Conservation (phyloP, 192 early-diverging fungal species). For the Chytriomyces confervae region DNA sequence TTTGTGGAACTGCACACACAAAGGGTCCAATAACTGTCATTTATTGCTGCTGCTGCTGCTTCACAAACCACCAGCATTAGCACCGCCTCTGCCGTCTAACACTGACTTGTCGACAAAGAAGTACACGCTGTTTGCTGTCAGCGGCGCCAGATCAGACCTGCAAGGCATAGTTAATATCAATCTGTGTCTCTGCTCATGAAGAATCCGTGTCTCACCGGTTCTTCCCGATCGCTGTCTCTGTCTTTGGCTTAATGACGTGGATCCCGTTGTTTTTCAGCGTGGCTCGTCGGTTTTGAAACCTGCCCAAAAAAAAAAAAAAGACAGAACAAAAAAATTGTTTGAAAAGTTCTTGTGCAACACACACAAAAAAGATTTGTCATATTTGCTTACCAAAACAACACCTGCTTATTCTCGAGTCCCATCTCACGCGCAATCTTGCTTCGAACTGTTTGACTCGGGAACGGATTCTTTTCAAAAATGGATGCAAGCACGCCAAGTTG, state of each 20-base stretch:
- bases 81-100: background rate
- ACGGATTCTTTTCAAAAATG: conserved; percentile 4
- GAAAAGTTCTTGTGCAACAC: background rate
- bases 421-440: background rate
- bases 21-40: too few relatives aligned
- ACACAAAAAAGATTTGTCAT: background rate
- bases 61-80: background rate
- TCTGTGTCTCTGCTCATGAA: background rate
- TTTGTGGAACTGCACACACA: background rate
- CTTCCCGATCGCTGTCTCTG: background rate
- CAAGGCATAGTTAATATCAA: background rate
- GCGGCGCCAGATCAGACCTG: background rate
- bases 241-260: conserved; percentile 17
- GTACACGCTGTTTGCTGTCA: background rate
- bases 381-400: background rate
- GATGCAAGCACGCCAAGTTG: background rate
- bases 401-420: conserved; percentile 9
- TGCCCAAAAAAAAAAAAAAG: too few relatives aligned
- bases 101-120: background rate
- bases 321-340: too few relatives aligned
- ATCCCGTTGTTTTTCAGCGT: conserved; percentile 16
- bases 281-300: conserved; percentile 61
- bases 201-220: background rate
- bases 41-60: too few relatives aligned
- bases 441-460: background rate